Conservation (phyloP, 495 filamentous ascomycete species). For the Parathielavia hyrcaniae region DNA sequence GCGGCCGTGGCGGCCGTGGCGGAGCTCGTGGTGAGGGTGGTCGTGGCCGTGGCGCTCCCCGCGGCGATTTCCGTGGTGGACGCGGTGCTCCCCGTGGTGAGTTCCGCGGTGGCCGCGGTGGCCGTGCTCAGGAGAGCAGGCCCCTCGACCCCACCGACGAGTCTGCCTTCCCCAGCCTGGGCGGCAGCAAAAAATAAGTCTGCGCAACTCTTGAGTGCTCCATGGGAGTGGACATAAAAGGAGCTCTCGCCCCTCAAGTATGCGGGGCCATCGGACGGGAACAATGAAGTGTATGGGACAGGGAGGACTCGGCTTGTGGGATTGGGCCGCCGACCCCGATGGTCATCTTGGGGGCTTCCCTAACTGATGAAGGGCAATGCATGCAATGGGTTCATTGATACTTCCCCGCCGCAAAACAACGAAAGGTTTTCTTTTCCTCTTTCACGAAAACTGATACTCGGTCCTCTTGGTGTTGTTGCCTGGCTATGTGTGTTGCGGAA, state of each 20-base stretch:
- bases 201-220: not conserved
- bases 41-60: constrained; percentile 38
- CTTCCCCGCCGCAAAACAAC: constrained; percentile 7
- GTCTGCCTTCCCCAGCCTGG: constrained; percentile 68
- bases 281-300: constrained; percentile 1
- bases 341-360: not conserved
- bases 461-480: not conserved
- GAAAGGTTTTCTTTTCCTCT: constrained; percentile 4
- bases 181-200: constrained; percentile 35
- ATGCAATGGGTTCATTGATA: constrained; percentile 7
- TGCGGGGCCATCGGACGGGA: not conserved
- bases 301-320: constrained; percentile 4
- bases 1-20: constrained; percentile 51
- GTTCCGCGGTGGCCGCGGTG: constrained; percentile 38
- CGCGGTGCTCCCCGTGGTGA: constrained; percentile 34
- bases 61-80: constrained; percentile 3
- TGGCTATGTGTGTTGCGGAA: constrained; percentile 10
- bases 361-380: not conserved
- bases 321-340: constrained; percentile 2
- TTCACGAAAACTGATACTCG: not conserved
- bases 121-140: constrained; percentile 20
- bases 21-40: constrained; percentile 45
- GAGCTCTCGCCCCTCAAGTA: not conserved
- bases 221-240: not conserved
- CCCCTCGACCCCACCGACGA: constrained; percentile 59